A percentile compares a stretch with the other conserved stretches of the same genome.
These are phyloP conservation scores for Chrysanthemum lavandulifolium DNA, from an alignment of 129 eudicot species.

Conservation along the genomic window DNA sequence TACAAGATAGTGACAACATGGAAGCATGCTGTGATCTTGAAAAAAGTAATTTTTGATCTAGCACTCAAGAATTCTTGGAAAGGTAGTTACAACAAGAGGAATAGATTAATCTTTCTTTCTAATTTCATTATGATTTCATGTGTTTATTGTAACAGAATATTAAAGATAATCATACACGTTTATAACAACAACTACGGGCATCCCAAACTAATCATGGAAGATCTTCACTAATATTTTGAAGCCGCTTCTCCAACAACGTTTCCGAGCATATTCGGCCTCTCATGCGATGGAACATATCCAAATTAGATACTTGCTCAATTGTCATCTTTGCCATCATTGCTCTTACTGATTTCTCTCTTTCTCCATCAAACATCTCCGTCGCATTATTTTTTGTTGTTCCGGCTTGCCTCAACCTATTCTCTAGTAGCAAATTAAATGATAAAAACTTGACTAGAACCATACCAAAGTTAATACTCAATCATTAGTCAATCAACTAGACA, in stretches of 20 bases:
- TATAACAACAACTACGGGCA: background rate
- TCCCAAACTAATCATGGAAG: conserved; percentile 1
- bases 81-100: background rate
- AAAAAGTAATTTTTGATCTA: background rate
- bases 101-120: background rate
- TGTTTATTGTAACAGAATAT: background rate
- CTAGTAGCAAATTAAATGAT: conserved; percentile 76
- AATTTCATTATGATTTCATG: background rate
- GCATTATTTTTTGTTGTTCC: conserved; percentile 91
- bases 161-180: background rate
- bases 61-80: background rate
- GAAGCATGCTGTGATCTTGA: conserved; percentile 17
- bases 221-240: conserved; percentile 53
- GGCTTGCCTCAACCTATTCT: conserved; percentile 73
- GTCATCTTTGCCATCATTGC: conserved; percentile 78
- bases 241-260: conserved; percentile 43
- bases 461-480: background rate
- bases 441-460: conserved; percentile 61
- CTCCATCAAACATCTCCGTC: conserved; percentile 55
- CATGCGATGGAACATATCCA: conserved; percentile 71
- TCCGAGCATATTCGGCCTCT: conserved; percentile 82
- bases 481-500: background rate
- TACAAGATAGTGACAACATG: conserved; percentile 25
- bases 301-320: conserved; percentile 70
- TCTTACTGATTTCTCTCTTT: conserved; percentile 66